Evolutionary conservation across 441 rosid genomes (phyloP).

Genomic region (Syzygium syzygioides): DNA sequence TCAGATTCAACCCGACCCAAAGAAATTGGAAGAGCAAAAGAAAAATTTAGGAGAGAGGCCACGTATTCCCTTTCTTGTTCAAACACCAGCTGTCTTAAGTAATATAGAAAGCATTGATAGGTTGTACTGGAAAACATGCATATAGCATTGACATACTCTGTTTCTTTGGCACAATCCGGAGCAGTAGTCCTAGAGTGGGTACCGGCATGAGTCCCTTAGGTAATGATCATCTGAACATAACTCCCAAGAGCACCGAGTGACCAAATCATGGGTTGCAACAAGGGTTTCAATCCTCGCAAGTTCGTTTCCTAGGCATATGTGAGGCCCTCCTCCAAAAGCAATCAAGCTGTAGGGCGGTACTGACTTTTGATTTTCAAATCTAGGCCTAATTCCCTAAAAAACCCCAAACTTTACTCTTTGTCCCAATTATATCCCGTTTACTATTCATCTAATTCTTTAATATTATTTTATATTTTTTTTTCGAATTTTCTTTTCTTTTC

Average conservation of each 20-base stretch:
- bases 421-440: no score
- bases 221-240: neutral
- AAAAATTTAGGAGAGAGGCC: neutral
- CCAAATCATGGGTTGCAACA: constrained; percentile 9
- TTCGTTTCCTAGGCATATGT: constrained; percentile 47
- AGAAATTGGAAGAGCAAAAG: neutral
- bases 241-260: constrained; percentile 3
- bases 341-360: constrained; percentile 40
- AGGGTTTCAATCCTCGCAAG: neutral
- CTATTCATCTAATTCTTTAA: no score
- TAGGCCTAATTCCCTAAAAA: no score
- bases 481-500: no score
- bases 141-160: neutral
- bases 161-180: neutral
- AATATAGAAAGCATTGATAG: no score
- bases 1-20: neutral
- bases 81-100: no score
- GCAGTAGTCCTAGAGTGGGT: neutral
- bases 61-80: neutral
- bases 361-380: constrained; percentile 36
- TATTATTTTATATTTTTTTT: no score
- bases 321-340: constrained; percentile 45
- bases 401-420: no score
- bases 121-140: no score
- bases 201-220: constrained; percentile 2